These are phyloP conservation scores for Darksidea phi DNA, from an alignment of 495 filamentous ascomycete species.

Conservation along the genomic window DNA sequence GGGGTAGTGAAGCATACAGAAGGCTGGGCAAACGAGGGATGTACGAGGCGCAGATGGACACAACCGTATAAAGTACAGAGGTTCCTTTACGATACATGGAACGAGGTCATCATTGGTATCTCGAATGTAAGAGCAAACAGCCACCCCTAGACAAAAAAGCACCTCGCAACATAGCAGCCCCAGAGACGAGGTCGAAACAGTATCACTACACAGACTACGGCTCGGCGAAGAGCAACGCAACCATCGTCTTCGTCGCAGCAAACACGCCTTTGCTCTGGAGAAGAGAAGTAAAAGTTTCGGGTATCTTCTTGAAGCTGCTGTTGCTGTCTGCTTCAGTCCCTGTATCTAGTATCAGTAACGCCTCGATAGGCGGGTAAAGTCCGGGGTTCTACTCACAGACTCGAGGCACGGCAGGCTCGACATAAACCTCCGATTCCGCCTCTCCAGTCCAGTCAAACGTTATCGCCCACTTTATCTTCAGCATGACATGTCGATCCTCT, in stretches of 20 bases:
- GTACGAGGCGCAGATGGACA: too few relatives aligned
- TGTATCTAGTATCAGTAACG: conserved; percentile 4
- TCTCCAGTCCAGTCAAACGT: conserved; percentile 65
- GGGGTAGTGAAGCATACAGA: too few relatives aligned
- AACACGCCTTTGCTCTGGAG: conserved; percentile 53
- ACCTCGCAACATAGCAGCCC: too few relatives aligned
- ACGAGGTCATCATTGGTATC: too few relatives aligned
- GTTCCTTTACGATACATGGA: too few relatives aligned
- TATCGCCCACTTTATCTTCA: conserved; percentile 51
- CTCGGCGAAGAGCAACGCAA: conserved; percentile 45
- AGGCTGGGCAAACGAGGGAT: too few relatives aligned
- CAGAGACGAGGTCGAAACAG: too few relatives aligned
- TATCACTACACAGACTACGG: neutral
- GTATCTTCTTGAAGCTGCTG: conserved; percentile 50
- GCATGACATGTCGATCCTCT: conserved; percentile 24
- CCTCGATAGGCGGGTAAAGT: conserved; percentile 36
- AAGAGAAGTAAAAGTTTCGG: conserved; percentile 53
- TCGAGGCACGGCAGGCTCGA: conserved; percentile 49
- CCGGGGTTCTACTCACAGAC: conserved; percentile 47
- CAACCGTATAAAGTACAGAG: too few relatives aligned
- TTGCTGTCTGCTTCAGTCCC: conserved; percentile 52
- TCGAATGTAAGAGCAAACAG: too few relatives aligned
- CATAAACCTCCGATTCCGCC: conserved; percentile 52
- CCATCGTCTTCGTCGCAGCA: conserved; percentile 52
- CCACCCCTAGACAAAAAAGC: too few relatives aligned